These are phyloP conservation scores for Myrica gale DNA, from an alignment of 306 rosid genomes.

Conservation along the genomic window DNA sequence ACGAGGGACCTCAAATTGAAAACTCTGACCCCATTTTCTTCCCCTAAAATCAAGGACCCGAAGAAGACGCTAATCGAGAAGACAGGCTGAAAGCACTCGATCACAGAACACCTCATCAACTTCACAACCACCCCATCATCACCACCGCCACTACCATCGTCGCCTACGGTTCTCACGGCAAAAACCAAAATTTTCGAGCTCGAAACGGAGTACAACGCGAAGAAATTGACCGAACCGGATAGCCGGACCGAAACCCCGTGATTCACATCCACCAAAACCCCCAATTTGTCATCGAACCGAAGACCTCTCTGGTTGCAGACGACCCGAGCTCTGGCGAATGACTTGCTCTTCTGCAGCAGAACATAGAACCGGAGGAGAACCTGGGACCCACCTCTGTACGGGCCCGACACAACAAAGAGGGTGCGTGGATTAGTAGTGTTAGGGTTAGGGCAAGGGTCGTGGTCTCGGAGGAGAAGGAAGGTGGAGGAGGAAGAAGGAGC, in stretches of 20 bases:
- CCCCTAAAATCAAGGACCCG: slow-evolving; percentile 70
- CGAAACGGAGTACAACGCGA: slow-evolving; percentile 63
- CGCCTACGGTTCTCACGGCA: slow-evolving; percentile 42
- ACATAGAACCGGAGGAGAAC: slow-evolving; percentile 66
- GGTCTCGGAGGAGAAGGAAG: slow-evolving; percentile 60
- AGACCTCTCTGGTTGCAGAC: slow-evolving; percentile 48
- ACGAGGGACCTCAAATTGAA: slow-evolving; percentile 54
- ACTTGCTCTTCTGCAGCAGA: slow-evolving; percentile 28
- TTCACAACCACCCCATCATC: slow-evolving; percentile 47
- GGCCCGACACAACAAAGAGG: slow-evolving; percentile 60
- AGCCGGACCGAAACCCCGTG: slow-evolving; percentile 69
- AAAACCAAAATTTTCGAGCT: slow-evolving; percentile 60
- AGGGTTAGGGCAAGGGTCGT: slow-evolving; percentile 32
- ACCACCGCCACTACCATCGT: slow-evolving; percentile 27
- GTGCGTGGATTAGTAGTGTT: slow-evolving; percentile 27
- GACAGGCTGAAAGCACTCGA: slow-evolving; percentile 59
- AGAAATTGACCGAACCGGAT: slow-evolving; percentile 68
- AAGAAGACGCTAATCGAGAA: slow-evolving; percentile 61
- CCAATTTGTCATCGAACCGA: slow-evolving; percentile 42
- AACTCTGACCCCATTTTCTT: slow-evolving; percentile 76
- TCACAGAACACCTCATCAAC: slow-evolving; percentile 76
- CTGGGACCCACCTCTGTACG: slow-evolving; percentile 55
- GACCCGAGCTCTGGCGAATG: slow-evolving; percentile 40
- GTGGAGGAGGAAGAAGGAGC: slow-evolving; percentile 78
- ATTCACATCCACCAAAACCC: slow-evolving; percentile 56